Conservation (phyloP, 1,284 basidiomycete genomes). For the Leccinum pallidistipes region DNA sequence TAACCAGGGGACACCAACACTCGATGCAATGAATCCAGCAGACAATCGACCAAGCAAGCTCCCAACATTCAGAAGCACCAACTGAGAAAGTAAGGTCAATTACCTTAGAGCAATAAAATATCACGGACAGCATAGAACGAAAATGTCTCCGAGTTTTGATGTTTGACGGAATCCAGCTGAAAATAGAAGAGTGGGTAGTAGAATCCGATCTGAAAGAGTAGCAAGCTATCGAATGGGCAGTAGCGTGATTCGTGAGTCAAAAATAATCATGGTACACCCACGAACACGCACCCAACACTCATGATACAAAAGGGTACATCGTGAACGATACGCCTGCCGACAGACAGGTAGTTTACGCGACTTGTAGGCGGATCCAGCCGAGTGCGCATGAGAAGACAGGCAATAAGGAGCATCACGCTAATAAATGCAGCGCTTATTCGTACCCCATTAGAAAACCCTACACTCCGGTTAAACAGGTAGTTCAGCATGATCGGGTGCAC, state of each 20-base stretch:
- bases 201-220: conserved; percentile 17
- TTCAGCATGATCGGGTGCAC: conserved; percentile 43
- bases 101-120: too few relatives aligned
- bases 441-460: conserved; percentile 16
- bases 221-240: conserved; percentile 10
- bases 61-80: conserved; percentile 30
- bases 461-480: conserved; percentile 32
- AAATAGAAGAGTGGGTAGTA: conserved; percentile 34
- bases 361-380: conserved; percentile 26
- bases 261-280: not conserved
- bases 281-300: conserved; percentile 21
- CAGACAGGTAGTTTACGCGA: conserved; percentile 19
- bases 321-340: conserved; percentile 16
- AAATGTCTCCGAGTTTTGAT: conserved; percentile 28
- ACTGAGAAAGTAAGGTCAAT: conserved; percentile 7
- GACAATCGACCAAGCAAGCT: conserved; percentile 28
- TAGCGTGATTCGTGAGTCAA: not conserved
- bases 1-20: conserved; percentile 20
- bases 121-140: conserved; percentile 34
- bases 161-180: conserved; percentile 30
- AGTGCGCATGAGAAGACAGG: conserved; percentile 33
- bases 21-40: conserved; percentile 25
- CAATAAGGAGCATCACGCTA: not conserved
- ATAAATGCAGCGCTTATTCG: not conserved
- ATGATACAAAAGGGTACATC: conserved; percentile 29